Percentiles rank a stretch among this genome's conserved stretches.
These are phyloP conservation scores for Coemansia asiatica DNA, from an alignment of 192 early-diverging fungal species.

Conservation along the genomic window DNA sequence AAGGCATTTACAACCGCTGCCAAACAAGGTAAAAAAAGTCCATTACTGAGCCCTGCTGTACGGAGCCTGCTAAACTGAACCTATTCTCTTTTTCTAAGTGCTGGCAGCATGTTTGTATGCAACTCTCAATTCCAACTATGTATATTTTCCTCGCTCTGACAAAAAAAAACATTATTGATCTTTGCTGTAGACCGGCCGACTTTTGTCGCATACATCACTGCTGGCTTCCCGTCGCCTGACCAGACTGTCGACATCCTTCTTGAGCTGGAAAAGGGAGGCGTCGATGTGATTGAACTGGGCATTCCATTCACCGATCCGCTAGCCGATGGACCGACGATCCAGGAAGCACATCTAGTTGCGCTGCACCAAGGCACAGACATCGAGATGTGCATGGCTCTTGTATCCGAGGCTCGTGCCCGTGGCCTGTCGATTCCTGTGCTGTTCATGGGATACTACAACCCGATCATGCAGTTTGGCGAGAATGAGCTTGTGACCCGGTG, in stretches of 20 bases:
- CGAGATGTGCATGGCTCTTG: constrained; percentile 74
- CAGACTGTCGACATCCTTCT: constrained; percentile 84
- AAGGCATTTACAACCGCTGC: constrained; percentile 42
- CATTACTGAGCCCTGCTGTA: background rate
- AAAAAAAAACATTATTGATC: background rate
- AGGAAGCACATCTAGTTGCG: constrained; percentile 79
- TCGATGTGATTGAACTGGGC: constrained; percentile 94
- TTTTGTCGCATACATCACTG: constrained; percentile 93
- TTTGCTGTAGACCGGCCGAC: constrained; percentile 62
- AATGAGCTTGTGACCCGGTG: constrained; percentile 81
- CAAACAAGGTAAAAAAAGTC: constrained; percentile 14
- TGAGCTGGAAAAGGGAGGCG: constrained; percentile 86
- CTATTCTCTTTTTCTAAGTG: no score
- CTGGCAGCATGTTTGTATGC: no score
- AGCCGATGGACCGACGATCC: constrained; percentile 97
- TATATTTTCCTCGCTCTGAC: background rate
- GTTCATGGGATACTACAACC: constrained; percentile 99
- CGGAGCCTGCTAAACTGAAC: background rate
- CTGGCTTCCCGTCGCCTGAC: constrained; percentile 80
- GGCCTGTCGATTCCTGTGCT: constrained; percentile 90
- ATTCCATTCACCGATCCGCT: constrained; percentile 98
- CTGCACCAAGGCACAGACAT: constrained; percentile 80
- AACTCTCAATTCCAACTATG: background rate
- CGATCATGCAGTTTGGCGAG: constrained; percentile 94
- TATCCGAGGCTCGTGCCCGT: constrained; percentile 72